Evolutionary conservation across 306 rosid species (phyloP).

Genomic region (Rosa chinensis): DNA sequence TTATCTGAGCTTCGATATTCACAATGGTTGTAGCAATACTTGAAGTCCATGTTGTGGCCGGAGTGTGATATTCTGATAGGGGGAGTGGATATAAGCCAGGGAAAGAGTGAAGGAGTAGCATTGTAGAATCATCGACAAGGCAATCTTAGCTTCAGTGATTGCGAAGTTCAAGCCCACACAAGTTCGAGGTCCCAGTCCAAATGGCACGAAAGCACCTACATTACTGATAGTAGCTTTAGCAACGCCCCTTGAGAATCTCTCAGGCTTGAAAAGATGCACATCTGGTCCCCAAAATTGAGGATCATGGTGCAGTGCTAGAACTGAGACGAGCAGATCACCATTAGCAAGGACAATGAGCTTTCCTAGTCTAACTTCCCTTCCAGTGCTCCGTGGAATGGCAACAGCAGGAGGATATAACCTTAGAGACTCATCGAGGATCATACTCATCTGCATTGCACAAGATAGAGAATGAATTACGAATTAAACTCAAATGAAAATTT

Average conservation of each 20-base stretch:
- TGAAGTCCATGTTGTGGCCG: slow-evolving; percentile 33
- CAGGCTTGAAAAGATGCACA: slow-evolving; percentile 31
- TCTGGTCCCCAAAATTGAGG: slow-evolving; percentile 31
- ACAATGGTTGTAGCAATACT: slow-evolving; percentile 12
- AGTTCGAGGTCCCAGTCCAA: slow-evolving; percentile 31
- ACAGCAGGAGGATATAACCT: slow-evolving; percentile 30
- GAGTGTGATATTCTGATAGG: slow-evolving; percentile 4
- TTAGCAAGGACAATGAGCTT: slow-evolving; percentile 19
- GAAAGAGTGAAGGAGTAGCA: slow-evolving; percentile 28
- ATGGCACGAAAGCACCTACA: slow-evolving; percentile 25
- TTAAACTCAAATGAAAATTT: neutral
- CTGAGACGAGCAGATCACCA: neutral
- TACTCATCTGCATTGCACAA: slow-evolving; percentile 23
- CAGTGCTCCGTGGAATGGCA: neutral
- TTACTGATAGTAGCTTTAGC: slow-evolving; percentile 28
- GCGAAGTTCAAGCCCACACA: slow-evolving; percentile 35
- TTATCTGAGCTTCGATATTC: neutral
- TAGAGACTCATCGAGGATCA: slow-evolving; percentile 36
- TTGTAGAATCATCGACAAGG: slow-evolving; percentile 30
- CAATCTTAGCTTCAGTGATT: slow-evolving; percentile 20
- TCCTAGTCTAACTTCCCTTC: slow-evolving; percentile 19
- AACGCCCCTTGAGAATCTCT: slow-evolving; percentile 29
- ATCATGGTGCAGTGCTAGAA: slow-evolving; percentile 29
- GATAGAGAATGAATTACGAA: neutral
- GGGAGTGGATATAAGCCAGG: slow-evolving; percentile 26